Evolutionary conservation across 805 yeast species (phyloP), one percentile per base, ranked within the genome.

Genomic region (Isabelozyma pseudorhagii): DNA sequence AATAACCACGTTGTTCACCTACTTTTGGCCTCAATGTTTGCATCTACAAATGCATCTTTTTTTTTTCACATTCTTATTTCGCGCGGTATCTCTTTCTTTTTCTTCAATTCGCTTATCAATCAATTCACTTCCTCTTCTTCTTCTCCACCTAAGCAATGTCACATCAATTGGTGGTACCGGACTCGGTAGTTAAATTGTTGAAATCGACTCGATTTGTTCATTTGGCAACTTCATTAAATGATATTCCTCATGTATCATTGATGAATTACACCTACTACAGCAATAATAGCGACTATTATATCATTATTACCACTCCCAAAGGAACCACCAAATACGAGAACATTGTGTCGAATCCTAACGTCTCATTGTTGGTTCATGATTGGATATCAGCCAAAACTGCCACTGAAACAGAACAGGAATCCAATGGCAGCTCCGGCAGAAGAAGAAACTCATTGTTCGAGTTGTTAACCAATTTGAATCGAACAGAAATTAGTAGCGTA

Each of bases 301-400:
- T 91, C 45, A 80, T 93, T 14, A 73, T 92, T 50, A 83, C 96
- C 2, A 83, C 96, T 1, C 84, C 84, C 1, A 80, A 78, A 50
- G 69, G 78, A 47, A 89, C 97, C 8, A 82, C 82, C 51, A 93
- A 92, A 68, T 89, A 79, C 66, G 68, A 76, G 36, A 92, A 93
- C 67, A 80, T 93, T 46, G 54, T 65, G 11, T 67, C 68, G 38
- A 93, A 93, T 62, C 91, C 93, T 8, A 77, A 81, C 40, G 97
- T 93, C 5, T 86, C 97, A 0, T 64, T 93, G 42, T 74, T 93
- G 51, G 82, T 93, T 41, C 98, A 93, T 63, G 98, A 93, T 60
- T 92, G 97, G 97, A 80, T 87, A 13, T 79, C 89, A 1, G 82
- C 87, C 4, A 77, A 78, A 58, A 66, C 70, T 39, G n/a, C 47